Evolutionary conservation across 2,329 filamentous ascomycete species (phyloP).

Genomic region (Talaromyces sp.): DNA sequence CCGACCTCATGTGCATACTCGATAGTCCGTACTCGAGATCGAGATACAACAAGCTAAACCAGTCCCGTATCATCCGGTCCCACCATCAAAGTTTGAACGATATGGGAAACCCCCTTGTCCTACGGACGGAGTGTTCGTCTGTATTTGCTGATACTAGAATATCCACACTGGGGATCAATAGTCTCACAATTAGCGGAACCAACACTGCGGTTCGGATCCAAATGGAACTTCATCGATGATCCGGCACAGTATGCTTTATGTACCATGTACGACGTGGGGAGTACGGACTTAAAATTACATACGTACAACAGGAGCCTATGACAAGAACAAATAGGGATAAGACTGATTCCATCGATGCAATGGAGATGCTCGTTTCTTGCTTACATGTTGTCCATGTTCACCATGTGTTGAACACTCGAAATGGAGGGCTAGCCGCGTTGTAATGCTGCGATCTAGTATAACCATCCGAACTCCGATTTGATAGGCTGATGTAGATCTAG

Average conservation of each 20-base stretch:
- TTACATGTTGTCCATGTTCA: not conserved
- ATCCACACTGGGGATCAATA: not conserved
- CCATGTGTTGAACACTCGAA: not conserved
- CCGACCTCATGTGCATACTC: not conserved
- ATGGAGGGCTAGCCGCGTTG: not conserved
- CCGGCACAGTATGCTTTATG: not conserved
- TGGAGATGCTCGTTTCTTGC: not conserved
- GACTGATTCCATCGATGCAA: not conserved
- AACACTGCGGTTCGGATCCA: not conserved
- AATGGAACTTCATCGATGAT: not conserved
- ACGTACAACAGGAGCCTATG: not conserved
- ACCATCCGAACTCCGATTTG: not conserved
- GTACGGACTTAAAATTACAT: not conserved
- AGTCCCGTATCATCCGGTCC: not conserved
- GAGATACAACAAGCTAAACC: not conserved
- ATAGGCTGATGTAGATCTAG: not conserved
- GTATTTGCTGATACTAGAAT: not conserved
- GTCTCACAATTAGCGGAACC: constrained; percentile 1
- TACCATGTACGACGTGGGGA: not conserved
- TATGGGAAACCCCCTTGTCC: not conserved
- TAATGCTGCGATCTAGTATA: not conserved
- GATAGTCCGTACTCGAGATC: not conserved
- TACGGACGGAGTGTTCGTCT: not conserved
- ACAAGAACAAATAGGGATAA: not conserved
- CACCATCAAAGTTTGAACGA: not conserved